Evolutionary conservation across 2,329 filamentous ascomycete species (phyloP).

Genomic region (Celoporthe dispersa): DNA sequence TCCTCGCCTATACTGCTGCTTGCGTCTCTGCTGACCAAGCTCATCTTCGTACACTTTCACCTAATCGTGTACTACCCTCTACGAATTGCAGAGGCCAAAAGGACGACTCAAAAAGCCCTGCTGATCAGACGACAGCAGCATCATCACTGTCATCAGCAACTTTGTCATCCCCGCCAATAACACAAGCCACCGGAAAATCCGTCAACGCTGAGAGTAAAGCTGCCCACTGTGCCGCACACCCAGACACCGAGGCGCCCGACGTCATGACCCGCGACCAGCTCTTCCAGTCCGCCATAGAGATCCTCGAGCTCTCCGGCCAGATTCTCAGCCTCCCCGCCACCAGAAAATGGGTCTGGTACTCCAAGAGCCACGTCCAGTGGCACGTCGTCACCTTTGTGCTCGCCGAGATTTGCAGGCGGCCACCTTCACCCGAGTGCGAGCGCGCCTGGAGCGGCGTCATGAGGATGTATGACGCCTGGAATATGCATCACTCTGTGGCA

Average conservation of each 20-base stretch:
- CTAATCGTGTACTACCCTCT: slow-evolving; percentile 22
- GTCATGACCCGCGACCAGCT: slow-evolving; percentile 62
- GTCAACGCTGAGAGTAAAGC: background rate
- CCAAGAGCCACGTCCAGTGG: slow-evolving; percentile 57
- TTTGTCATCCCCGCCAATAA: background rate
- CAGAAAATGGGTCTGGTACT: slow-evolving; percentile 54
- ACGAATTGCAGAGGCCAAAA: background rate
- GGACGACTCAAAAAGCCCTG: background rate
- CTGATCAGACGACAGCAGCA: background rate
- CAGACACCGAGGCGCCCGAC: background rate
- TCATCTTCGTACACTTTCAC: slow-evolving; percentile 23
- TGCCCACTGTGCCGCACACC: background rate
- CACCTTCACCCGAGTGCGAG: slow-evolving; percentile 55
- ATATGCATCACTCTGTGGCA: background rate
- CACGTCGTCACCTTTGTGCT: slow-evolving; percentile 55
- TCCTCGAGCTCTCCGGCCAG: slow-evolving; percentile 67
- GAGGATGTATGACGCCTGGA: slow-evolving; percentile 12
- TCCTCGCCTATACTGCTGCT: slow-evolving; percentile 16
- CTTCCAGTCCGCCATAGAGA: slow-evolving; percentile 73
- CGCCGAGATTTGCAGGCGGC: slow-evolving; percentile 50
- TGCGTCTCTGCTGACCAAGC: slow-evolving; percentile 1
- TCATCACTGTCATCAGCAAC: background rate
- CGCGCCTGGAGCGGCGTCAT: slow-evolving; percentile 53
- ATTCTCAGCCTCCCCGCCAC: slow-evolving; percentile 66
- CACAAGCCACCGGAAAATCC: background rate